Evolutionary conservation across 2,329 filamentous ascomycete genomes (phyloP), one percentile per base, ranked within the genome.

Genomic region (Penicillium verrucosum): DNA sequence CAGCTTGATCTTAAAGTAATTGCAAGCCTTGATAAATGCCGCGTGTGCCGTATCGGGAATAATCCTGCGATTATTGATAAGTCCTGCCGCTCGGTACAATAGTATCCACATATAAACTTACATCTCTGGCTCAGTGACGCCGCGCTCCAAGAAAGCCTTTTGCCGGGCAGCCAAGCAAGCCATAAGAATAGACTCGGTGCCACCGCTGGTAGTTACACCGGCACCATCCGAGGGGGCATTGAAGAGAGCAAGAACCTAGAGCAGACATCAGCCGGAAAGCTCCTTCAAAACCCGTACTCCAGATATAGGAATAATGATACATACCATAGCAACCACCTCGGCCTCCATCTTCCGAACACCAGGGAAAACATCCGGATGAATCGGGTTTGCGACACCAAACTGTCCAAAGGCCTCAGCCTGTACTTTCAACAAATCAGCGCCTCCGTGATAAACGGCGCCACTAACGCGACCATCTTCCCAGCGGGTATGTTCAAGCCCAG

Each of bases 341-440:
- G 94, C 93, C 80, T 99, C 94, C 94, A 99, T 99, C 84, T 99
- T 99, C 68, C 94, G 83, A 51, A 99, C 92, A 29, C 93, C 94
- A 16, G 94, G 94, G 77, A 99, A 99, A 42, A 99, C 93, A 77
- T 99, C 94, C 7, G 94, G 94, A 74, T 99, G 94, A 65, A 99
- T 94, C 3, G 94, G 94, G 74, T 99, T 99, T 38, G 92, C 85
- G 30, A 99, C 94, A 49, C 92, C 93, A 73, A 99, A 99, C 75
- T 89, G 89, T 63, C 89, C 89, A 80, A 93, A 97, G 0, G 94
- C 93, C 72, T 97, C 90, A 6, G 90, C 89, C 78, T 99, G 94
- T 38, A 99, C 80, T 69, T 88, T 85, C 59, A 94, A 77, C 65
- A 99, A 78, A 43, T 89, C 87, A 38, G 89, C 84, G 51, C 94